phyloP scores from a whole-genome alignment of 2,329 filamentous ascomycete genomes.

The Diaporthe australafricana region DNA sequence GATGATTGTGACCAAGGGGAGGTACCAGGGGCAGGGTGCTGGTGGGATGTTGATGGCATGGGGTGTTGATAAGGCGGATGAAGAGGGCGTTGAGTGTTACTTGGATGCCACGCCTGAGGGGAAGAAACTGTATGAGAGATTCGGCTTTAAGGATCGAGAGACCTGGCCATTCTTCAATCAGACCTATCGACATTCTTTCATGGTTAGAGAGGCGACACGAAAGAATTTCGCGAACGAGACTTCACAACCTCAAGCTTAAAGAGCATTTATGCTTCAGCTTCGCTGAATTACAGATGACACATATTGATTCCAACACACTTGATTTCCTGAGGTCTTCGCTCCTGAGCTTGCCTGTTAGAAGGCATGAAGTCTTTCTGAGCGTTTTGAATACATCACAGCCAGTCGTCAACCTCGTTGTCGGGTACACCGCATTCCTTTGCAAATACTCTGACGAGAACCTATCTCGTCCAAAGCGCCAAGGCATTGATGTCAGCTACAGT shows the following conservation, averaged over 20 bases:
- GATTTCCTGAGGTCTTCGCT: too few species aligned
- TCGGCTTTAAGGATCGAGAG: constrained; percentile 56
- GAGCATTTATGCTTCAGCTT: neutral
- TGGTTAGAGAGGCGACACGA: constrained; percentile 45
- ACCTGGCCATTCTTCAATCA: constrained; percentile 50
- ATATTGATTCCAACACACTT: neutral
- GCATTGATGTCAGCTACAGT: neutral
- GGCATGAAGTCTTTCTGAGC: too few species aligned
- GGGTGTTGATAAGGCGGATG: constrained; percentile 60
- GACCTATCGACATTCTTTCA: constrained; percentile 49
- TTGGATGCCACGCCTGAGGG: constrained; percentile 63
- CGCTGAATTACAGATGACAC: too few species aligned
- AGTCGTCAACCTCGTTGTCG: neutral
- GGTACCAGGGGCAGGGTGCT: constrained; percentile 59
- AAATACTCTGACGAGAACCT: neutral
- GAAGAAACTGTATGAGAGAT: constrained; percentile 58
- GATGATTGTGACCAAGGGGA: constrained; percentile 55
- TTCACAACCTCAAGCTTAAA: too few species aligned
- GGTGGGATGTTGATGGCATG: constrained; percentile 58
- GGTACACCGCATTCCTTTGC: neutral
- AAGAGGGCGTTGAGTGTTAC: constrained; percentile 55
- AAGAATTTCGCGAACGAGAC: too few species aligned
- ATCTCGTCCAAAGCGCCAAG: neutral
- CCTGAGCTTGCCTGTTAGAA: rapidly evolving
- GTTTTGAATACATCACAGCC: neutral